Evolutionary conservation across 2,329 filamentous ascomycete genomes (phyloP), one percentile per base, ranked within the genome.

Genomic region (Paecilomyces variotii): DNA sequence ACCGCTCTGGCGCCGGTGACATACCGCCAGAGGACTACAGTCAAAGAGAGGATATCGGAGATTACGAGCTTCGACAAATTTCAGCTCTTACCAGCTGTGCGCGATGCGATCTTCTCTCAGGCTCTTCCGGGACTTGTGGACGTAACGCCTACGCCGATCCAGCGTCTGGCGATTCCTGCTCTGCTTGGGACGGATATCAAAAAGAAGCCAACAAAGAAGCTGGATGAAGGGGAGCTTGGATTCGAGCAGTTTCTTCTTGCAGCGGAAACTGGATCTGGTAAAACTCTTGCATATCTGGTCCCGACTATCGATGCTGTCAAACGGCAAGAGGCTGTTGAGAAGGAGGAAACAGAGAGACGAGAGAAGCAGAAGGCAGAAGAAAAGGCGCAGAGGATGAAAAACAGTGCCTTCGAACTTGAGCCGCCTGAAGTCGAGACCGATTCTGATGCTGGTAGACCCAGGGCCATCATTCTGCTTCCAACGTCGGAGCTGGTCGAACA

Each of bases 261-360:
- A 3, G 94, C 94, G 10, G 94, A 99, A 79, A 99, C 94, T 0
- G 94, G 94, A 11, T 97, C 94, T 0, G 94, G 94, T 60, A 99
- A 99, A 79, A 99, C 94, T 0, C 79, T 99, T 61, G 91, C 94
- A 7, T 99, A 99, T 70, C 79, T 97, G 4, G 76, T 97, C 4
- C 95, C 94, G 0, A 82, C 87, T 14, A 80, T 99, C 56, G 86
- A 99, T 74, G 89, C 90, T 7, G 75, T 99, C 67, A 99, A 99
- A 76, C 78, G 84, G 34, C 86, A 85, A 4, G 90, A 93, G 69
- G 79, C 80, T 0, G 72, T 77, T 11, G 87, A 91, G 62, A 80
- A 84, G 57, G 79, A 83, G 1, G 85, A 86, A 60, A 82, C 86
- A 63, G 77, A 79, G 50, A 63, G 79, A 11, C 5, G 57, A 4